Conservation (phyloP, 129 eudicot species). For the Logfia minima region DNA sequence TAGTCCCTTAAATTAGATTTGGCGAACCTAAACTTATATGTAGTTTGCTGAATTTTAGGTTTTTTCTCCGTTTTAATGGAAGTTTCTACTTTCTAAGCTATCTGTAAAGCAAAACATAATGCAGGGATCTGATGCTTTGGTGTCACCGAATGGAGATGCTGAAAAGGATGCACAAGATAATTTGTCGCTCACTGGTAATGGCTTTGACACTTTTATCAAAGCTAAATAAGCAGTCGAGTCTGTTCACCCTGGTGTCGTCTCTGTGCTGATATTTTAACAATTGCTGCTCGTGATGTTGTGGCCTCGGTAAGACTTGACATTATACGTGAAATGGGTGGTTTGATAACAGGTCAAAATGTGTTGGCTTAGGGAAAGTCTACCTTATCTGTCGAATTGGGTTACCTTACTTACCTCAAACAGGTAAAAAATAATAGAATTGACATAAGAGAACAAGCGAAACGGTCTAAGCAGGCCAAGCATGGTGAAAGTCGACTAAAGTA, state of each 20-base stretch:
- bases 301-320: conserved; percentile 42
- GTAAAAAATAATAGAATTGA: too few relatives aligned
- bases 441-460: neutral
- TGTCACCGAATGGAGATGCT: conserved; percentile 71
- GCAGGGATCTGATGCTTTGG: conserved; percentile 90
- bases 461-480: neutral
- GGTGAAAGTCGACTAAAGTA: neutral
- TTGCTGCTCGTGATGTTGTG: conserved; percentile 74
- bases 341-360: neutral
- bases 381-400: too few relatives aligned
- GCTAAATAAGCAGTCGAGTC: conserved; percentile 85
- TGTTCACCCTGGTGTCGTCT: conserved; percentile 77
- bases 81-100: neutral
- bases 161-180: conserved; percentile 72
- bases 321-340: neutral
- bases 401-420: too few relatives aligned
- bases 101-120: conserved; percentile 13
- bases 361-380: too few relatives aligned
- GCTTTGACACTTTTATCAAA: conserved; percentile 75
- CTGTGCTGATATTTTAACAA: conserved; percentile 83
- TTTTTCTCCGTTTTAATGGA: neutral
- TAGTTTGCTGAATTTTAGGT: neutral
- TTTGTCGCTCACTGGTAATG: conserved; percentile 76
- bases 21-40: neutral
- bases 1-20: too few relatives aligned